phyloP scores from a whole-genome alignment of 2,329 filamentous ascomycete genomes.

The Celoporthe dispersa region DNA sequence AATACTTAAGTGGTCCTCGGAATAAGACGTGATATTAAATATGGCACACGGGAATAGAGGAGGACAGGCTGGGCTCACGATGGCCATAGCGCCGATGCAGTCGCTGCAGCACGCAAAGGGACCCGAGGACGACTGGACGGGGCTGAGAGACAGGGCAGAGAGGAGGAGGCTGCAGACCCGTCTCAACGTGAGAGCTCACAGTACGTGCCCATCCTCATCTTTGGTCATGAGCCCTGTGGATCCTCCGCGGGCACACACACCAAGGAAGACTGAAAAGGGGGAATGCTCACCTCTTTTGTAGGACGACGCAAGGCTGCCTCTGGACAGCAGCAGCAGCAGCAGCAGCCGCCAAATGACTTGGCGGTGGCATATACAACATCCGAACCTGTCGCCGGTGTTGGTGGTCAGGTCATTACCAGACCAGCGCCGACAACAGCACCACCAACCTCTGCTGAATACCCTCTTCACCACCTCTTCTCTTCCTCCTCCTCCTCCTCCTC shows the following conservation, averaged over 20 bases:
- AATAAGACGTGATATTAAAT: neutral
- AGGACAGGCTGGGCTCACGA: no score
- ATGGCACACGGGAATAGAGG: neutral
- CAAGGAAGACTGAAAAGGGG: no score
- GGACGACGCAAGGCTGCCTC: conserved; percentile 26
- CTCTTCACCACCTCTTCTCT: no score
- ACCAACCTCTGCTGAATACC: neutral
- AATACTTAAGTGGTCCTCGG: no score
- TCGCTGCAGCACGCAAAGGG: conserved; percentile 19
- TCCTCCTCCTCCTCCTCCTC: neutral
- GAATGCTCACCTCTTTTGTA: neutral
- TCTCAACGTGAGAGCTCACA: conserved; percentile 42
- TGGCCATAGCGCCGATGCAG: conserved; percentile 1
- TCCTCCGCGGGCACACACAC: no score
- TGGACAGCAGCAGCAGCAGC: neutral
- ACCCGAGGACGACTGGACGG: conserved; percentile 42
- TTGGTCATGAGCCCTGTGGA: neutral
- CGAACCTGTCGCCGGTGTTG: neutral
- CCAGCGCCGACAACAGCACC: neutral
- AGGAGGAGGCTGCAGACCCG: conserved; percentile 42
- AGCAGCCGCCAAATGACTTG: neutral
- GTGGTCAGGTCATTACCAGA: neutral
- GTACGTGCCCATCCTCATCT: conserved; percentile 33
- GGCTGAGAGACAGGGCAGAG: conserved; percentile 37
- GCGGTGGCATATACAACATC: neutral